phyloP scores from a whole-genome alignment of 2,329 filamentous ascomycete genomes.

The Metarhizium humberi region DNA sequence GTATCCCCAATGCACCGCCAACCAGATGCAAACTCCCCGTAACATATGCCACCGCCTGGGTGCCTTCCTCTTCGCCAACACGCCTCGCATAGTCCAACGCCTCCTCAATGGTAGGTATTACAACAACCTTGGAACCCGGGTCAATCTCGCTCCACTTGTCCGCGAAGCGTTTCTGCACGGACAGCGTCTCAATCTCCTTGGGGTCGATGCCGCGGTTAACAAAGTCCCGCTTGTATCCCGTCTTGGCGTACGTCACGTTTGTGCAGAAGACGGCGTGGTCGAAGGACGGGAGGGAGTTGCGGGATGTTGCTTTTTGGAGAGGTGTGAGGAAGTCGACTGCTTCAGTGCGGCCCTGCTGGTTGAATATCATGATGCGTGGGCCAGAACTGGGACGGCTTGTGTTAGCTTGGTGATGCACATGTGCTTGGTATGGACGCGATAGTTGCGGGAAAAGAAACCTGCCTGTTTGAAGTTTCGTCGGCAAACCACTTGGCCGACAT shows the following conservation, averaged over 20 bases:
- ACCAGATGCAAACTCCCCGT: constrained; percentile 57
- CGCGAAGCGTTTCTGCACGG: constrained; percentile 42
- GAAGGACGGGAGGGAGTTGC: constrained; percentile 36
- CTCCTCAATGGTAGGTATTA: constrained; percentile 45
- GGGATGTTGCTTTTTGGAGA: constrained; percentile 28
- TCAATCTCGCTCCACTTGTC: constrained; percentile 41
- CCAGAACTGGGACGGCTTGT: constrained; percentile 18
- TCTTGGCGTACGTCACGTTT: constrained; percentile 51
- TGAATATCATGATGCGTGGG: constrained; percentile 66
- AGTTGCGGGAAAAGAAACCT: constrained; percentile 5
- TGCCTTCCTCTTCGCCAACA: constrained; percentile 22
- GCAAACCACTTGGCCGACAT: constrained; percentile 78
- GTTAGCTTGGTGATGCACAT: not conserved
- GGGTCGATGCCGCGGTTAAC: constrained; percentile 46
- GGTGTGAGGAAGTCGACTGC: constrained; percentile 43
- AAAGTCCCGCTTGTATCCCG: constrained; percentile 47
- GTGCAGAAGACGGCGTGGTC: constrained; percentile 75
- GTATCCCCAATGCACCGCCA: constrained; percentile 41
- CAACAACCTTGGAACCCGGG: constrained; percentile 32
- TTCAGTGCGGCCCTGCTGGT: constrained; percentile 59
- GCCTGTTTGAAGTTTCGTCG: constrained; percentile 29
- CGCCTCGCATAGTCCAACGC: constrained; percentile 38
- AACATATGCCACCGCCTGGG: constrained; percentile 39
- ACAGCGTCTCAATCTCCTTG: constrained; percentile 40
- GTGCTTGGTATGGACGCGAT: too few species aligned